Evolutionary conservation across 805 yeast genomes (phyloP).

Genomic region (Diddensiella caesifluorescens): DNA sequence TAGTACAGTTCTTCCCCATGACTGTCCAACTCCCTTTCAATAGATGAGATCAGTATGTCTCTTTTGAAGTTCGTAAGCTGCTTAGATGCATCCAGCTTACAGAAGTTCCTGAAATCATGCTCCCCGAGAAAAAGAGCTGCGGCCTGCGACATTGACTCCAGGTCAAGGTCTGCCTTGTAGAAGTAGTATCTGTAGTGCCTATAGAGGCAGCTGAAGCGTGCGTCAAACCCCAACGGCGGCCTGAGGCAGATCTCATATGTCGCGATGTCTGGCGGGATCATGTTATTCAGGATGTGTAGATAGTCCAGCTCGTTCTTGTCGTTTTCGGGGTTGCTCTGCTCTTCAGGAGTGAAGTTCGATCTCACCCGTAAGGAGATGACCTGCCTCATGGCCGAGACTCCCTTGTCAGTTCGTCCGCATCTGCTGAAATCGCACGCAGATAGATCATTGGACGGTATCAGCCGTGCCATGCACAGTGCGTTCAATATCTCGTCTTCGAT

Average conservation of each 20-base stretch:
- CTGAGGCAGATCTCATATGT: constrained; percentile 77
- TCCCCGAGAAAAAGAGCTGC: constrained; percentile 60
- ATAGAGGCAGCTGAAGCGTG: constrained; percentile 81
- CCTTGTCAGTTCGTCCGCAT: constrained; percentile 93
- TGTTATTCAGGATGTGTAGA: constrained; percentile 63
- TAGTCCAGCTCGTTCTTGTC: constrained; percentile 75
- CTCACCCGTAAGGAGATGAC: constrained; percentile 78
- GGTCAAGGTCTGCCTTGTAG: constrained; percentile 40
- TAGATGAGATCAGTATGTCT: constrained; percentile 49
- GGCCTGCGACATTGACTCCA: constrained; percentile 64
- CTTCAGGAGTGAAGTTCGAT: constrained; percentile 57
- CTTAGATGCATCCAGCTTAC: constrained; percentile 90
- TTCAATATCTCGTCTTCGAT: constrained; percentile 73
- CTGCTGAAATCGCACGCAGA: constrained; percentile 69
- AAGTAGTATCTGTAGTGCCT: constrained; percentile 87
- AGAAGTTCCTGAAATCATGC: constrained; percentile 90
- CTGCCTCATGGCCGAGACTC: constrained; percentile 97
- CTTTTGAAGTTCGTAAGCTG: constrained; percentile 80
- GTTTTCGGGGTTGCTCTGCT: constrained; percentile 49
- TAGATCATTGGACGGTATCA: constrained; percentile 55
- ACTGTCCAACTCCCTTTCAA: constrained; percentile 33
- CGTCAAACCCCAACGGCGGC: constrained; percentile 81
- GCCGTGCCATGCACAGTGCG: constrained; percentile 61
- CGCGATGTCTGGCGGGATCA: constrained; percentile 75
- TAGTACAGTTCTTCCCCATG: constrained; percentile 46